Conservation (phyloP, 345 rosid species). For the Populus simonii region DNA sequence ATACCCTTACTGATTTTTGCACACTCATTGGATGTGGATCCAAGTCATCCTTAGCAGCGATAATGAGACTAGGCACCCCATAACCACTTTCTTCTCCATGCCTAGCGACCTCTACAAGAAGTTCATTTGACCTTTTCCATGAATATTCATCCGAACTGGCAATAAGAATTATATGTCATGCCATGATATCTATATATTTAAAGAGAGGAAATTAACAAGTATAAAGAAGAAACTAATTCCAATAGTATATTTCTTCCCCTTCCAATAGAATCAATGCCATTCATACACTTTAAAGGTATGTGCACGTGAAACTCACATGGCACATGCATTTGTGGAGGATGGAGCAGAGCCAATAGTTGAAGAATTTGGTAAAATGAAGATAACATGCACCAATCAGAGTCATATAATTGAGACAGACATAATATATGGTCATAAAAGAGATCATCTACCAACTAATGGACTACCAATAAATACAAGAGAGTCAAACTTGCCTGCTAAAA, state of each 20-base stretch:
- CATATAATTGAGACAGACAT: neutral
- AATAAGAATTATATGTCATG: constrained; percentile 20
- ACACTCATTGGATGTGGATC: constrained; percentile 56
- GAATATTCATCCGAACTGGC: constrained; percentile 71
- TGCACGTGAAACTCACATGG: neutral
- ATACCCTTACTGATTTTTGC: constrained; percentile 59
- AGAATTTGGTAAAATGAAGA: neutral
- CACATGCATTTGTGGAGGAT: neutral
- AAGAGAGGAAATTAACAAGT: neutral
- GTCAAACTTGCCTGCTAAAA: neutral
- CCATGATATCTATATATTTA: constrained; percentile 4
- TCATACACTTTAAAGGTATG: neutral
- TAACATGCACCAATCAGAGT: neutral
- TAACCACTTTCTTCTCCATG: constrained; percentile 62
- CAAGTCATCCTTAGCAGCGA: constrained; percentile 78
- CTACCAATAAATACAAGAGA: neutral
- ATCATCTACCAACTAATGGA: neutral
- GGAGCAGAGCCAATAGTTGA: neutral
- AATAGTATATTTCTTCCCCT: neutral
- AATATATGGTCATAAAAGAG: neutral
- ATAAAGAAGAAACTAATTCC: neutral
- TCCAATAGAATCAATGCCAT: neutral
- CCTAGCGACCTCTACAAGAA: constrained; percentile 63
- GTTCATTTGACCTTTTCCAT: constrained; percentile 68
- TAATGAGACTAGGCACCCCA: constrained; percentile 65